Percentiles rank a stretch among this genome's conserved stretches.
These are phyloP conservation scores for Hygrocybe punicea DNA, from an alignment of 768 basidiomycete genomes.

Conservation along the genomic window DNA sequence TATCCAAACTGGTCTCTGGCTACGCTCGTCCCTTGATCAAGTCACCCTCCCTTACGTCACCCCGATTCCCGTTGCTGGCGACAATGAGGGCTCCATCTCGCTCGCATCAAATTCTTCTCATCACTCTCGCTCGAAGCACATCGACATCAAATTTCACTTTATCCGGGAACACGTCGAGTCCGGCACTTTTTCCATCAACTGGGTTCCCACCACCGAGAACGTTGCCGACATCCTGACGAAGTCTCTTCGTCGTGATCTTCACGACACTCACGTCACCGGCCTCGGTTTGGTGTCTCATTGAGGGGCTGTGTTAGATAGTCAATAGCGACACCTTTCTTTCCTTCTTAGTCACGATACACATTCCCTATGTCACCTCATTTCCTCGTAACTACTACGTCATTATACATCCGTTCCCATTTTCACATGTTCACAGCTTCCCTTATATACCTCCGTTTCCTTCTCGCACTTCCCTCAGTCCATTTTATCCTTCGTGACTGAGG, in stretches of 20 bases:
- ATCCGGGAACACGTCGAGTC: conserved; percentile 30
- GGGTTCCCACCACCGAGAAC: conserved; percentile 33
- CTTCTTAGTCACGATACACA: background rate
- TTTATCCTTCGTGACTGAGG: background rate
- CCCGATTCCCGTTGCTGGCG: conserved; percentile 34
- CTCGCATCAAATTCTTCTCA: conserved; percentile 9
- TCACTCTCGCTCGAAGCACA: conserved; percentile 34
- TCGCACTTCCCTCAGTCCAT: background rate
- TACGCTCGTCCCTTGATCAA: conserved; percentile 30
- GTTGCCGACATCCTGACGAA: conserved; percentile 44
- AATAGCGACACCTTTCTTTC: background rate
- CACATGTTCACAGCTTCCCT: background rate
- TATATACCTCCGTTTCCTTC: background rate
- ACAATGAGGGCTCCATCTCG: conserved; percentile 20
- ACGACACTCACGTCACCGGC: background rate
- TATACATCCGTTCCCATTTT: background rate
- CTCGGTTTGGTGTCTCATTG: conserved; percentile 7
- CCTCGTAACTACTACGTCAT: background rate
- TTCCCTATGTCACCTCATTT: background rate
- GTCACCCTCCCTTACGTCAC: conserved; percentile 31
- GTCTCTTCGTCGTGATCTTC: conserved; percentile 14
- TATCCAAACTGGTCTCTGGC: background rate
- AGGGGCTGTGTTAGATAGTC: conserved; percentile 8
- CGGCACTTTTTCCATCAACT: conserved; percentile 20
- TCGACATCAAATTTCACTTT: conserved; percentile 36